phyloP scores from a whole-genome alignment of 2,329 filamentous ascomycete species.

The Exophiala phaeomuriformis region DNA sequence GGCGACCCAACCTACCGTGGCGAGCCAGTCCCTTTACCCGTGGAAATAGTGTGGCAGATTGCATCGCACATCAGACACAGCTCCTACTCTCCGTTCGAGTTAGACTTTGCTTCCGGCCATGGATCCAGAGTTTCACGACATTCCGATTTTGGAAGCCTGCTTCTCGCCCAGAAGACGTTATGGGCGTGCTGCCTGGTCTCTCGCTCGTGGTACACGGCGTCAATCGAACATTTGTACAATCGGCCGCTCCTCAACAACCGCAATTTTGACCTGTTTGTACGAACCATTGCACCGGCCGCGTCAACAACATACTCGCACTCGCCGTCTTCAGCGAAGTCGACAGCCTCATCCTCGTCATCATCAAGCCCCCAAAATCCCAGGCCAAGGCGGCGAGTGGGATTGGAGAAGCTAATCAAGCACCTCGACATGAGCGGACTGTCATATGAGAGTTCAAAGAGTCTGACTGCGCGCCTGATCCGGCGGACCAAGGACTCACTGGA shows the following conservation, averaged over 20 bases:
- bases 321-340: no score
- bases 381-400: slow-evolving; percentile 26
- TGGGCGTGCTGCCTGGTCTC: slow-evolving; percentile 47
- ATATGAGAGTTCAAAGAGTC: slow-evolving; percentile 52
- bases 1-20: slow-evolving; percentile 17
- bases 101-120: background rate
- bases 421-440: slow-evolving; percentile 51
- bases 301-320: slow-evolving; percentile 32
- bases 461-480: slow-evolving; percentile 51
- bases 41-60: slow-evolving; percentile 21
- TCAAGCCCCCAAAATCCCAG: slow-evolving; percentile 33
- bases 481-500: slow-evolving; percentile 47
- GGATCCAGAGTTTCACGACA: background rate
- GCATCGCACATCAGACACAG: slow-evolving; percentile 2
- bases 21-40: slow-evolving; percentile 16
- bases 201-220: slow-evolving; percentile 51
- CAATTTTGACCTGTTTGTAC: slow-evolving; percentile 49
- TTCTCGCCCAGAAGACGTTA: slow-evolving; percentile 40
- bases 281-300: slow-evolving; percentile 31
- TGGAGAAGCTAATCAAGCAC: slow-evolving; percentile 42
- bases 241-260: slow-evolving; percentile 44
- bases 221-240: slow-evolving; percentile 47
- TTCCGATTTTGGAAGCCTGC: background rate
- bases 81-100: background rate
- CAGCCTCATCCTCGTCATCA: slow-evolving; percentile 36